Base-by-base conservation (phyloP, 2,329 filamentous ascomycete species). In the Metarhizium humberi region DNA sequence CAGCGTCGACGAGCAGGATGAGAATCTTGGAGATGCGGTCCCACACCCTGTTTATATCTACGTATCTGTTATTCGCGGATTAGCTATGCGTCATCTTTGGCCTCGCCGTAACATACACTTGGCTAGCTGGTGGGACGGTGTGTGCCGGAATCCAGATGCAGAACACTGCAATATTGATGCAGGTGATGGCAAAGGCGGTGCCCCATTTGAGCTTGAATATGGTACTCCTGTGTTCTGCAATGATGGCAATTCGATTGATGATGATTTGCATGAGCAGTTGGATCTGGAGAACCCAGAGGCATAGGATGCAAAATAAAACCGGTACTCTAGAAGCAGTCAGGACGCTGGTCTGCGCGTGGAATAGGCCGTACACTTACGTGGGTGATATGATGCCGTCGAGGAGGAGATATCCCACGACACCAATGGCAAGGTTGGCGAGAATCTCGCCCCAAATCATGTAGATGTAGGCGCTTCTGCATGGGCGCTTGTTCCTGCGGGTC, bases 121-220 rank as follows among this genome's bases (percentile, higher is more conserved):
- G 25, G 25, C 25, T 25, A 25, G 3, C 25, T 25, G 25, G 25
- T 4, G 25, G 25, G 25, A 25, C 25, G 25, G 25, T 25, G 25
- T 77, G 74, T 0, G 76, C 66, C 0, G 79, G 79, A 16, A 82
- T 78, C 71, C 76, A 82, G 47, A 81, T 79, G 51, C 66, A 70
- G 56, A 78, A 80, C 13, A 81, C 79, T 0, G 73, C 73, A 20
- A 81, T 71, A 51, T 82, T 81, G 59, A 82, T 75, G 11, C 66
- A 36, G 1, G 73, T 75, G 52, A 81, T 78, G 3, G 76, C 16
- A 0, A 64, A 43, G 0, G 75, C 69, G 0, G 73, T 73, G 1
- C 69, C 69, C 74, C 74, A 78, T 66, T 80, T 80, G 32, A 81
- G 59, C 14, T 60, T 65, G 0, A 52, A 30, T 6, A 75, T 70